Evolutionary conservation across 192 early-diverging fungal genomes (phyloP), one percentile per base, ranked within the genome.

Genomic region (Coemansia sp.): DNA sequence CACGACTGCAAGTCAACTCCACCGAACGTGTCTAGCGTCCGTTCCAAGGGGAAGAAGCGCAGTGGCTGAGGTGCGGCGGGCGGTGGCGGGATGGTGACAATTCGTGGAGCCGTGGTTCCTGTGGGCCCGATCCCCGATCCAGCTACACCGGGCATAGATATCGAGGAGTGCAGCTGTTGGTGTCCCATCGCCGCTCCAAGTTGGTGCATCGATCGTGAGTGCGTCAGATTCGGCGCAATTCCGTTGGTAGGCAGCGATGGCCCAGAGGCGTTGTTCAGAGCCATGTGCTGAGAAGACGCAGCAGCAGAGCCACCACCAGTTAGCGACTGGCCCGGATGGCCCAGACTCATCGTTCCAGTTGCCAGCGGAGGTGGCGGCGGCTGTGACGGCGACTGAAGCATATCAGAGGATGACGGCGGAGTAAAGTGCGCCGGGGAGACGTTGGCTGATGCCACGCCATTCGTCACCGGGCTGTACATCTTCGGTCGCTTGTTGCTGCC

Each of bases 1-100:
- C 87, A 76, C 20, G 85, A 73, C 67, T 88, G 84, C 12, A 93
- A 66, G 67, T 94, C 91, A 5, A 91, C 62, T 1, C 93, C 93
- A 35, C 93, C 93, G 62, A 87, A 91, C 6, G 90, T 88, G 57
- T 93, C 90, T 7, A 93, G 83, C 22, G 82, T 86, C 24, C 91
- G 85, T 54, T 83, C 80, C 39, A 83, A 49, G 24, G 80, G 80
- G 45, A 82, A 82, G 40, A 72, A 82, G 19, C 57, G 69, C 62
- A 66, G 46, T 15, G 63, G 66, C 45, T 37, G 58, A 35, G 68
- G 68, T 37, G 64, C 49, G 24, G 74, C 64, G 15, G 67, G 71
- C 17, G 73, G 72, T 11, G 66, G 62, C 19, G 79, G 66, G 7
- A 74, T 38, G 1, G 72, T 74, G 45, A 68, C 42, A 19, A 54